Evolutionary conservation across 176 grass and related monocot species (phyloP).

Genomic region (Saccharum spontaneum): DNA sequence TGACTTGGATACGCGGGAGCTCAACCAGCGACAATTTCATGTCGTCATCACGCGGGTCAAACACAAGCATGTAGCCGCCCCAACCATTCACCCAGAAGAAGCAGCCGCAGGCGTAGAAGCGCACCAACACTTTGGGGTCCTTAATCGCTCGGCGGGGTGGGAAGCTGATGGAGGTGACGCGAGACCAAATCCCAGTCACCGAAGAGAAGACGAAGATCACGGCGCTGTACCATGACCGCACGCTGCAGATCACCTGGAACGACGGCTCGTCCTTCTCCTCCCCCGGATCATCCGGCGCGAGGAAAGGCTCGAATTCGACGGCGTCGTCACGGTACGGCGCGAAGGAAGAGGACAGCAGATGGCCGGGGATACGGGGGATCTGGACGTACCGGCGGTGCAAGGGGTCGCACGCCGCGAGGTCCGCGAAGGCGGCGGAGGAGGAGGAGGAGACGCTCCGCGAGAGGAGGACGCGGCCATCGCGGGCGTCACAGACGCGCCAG

Average conservation of each 20-base stretch:
- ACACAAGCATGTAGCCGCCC: background rate
- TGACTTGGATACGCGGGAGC: background rate
- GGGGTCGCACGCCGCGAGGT: background rate
- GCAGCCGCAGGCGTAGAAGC: background rate
- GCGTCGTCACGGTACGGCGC: background rate
- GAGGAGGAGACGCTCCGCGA: background rate
- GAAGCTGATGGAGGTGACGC: background rate
- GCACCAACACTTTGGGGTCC: background rate
- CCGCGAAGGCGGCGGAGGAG: background rate
- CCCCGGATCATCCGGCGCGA: background rate
- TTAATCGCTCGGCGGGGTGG: background rate
- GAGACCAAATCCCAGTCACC: background rate
- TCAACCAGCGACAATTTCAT: constrained; percentile 22
- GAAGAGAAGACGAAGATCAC: constrained; percentile 39
- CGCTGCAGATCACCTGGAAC: constrained; percentile 8
- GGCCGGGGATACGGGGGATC: background rate
- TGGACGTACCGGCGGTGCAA: background rate
- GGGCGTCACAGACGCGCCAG: background rate
- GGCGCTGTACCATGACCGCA: background rate
- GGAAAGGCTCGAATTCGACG: constrained; percentile 15
- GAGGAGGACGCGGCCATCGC: background rate
- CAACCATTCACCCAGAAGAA: background rate
- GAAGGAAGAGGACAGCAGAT: background rate
- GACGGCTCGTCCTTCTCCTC: background rate
- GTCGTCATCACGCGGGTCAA: background rate